Evolutionary conservation across 108 stramenopile species (phyloP).

Genomic region (Discostella pseudostelligera): DNA sequence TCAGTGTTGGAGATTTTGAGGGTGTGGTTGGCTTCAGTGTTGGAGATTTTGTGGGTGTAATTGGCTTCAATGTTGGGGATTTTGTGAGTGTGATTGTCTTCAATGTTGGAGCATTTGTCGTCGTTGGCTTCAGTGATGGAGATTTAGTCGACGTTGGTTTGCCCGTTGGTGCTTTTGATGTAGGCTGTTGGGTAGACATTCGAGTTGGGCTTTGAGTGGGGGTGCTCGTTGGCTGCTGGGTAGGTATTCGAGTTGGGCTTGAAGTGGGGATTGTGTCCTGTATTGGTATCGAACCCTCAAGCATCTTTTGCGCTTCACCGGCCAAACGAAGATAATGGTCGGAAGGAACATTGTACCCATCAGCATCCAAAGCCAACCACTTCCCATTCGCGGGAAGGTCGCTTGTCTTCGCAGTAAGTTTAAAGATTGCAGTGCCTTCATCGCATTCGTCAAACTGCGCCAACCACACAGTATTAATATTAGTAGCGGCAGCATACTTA

Average conservation of each 20-base stretch:
- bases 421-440: slow-evolving; percentile 40
- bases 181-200: background rate
- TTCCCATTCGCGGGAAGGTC: slow-evolving; percentile 6
- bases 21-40: too few relatives aligned
- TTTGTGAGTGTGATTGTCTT: too few relatives aligned
- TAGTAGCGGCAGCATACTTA: background rate
- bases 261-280: background rate
- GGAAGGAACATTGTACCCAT: slow-evolving; percentile 15
- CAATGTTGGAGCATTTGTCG: too few relatives aligned
- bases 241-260: slow-evolving; percentile 1
- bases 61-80: too few relatives aligned
- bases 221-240: too few relatives aligned
- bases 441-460: slow-evolving; percentile 9
- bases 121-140: too few relatives aligned
- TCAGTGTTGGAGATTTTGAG: too few relatives aligned
- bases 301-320: slow-evolving; percentile 1
- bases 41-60: too few relatives aligned
- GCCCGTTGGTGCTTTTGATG: background rate
- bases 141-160: background rate
- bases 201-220: too few relatives aligned
- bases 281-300: background rate
- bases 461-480: slow-evolving; percentile 2
- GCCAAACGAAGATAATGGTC: slow-evolving; percentile 24
- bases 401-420: slow-evolving; percentile 8
- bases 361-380: slow-evolving; percentile 26